Base-by-base conservation (phyloP, 2,329 filamentous ascomycete species). In the Colletotrichum limetticola region DNA sequence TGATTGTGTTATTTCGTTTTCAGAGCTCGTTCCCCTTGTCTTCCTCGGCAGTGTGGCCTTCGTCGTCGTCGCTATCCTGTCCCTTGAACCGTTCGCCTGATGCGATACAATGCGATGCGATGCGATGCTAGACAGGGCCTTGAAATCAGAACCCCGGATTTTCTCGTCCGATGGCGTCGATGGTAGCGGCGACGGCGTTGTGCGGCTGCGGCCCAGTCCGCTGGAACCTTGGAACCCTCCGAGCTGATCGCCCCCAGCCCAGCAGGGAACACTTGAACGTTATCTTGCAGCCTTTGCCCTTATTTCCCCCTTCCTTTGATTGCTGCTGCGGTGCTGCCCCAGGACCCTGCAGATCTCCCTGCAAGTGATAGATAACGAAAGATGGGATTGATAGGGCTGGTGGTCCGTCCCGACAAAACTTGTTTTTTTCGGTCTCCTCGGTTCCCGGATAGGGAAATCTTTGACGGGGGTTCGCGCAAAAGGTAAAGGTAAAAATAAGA, bases 281-380 rank as follows among this genome's bases (percentile, higher is more conserved):
- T 73, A 72, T 63, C 58, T 68, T 72, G 69, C 60, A 61, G 49
- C 14, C 26, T 64, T 58, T 72, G 69, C 65, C 53, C 52, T 46
- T 56, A 53, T 71, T 49, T 49, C 19, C 42, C 42, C 8, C 19
- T 22, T 22, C 42, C 19, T 22, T 49, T 49, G 42, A 49, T 49
- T 49, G 42, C 42, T 62, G 26, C 28, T 28, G 22, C 56, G 49
- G 71, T 49, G 42, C 42, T 62, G 26, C 28, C 49, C 28, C 61
- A 61, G 71, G 71, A 73, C 71, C 71, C 71, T 73, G 71, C 67
- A 66, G 71, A 73, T 73, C 66, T 71, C 19, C n/a, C 42, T 73
- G 71, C 71, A 66, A 57, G 71, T 73, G 67, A 73, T 70, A 61
- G 71, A 73, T 61, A 61, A 66, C 66, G 37, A 35, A 58, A 42